These are phyloP conservation scores for Nitzschia sp. DNA, from an alignment of 108 stramenopile species.

Conservation along the genomic window DNA sequence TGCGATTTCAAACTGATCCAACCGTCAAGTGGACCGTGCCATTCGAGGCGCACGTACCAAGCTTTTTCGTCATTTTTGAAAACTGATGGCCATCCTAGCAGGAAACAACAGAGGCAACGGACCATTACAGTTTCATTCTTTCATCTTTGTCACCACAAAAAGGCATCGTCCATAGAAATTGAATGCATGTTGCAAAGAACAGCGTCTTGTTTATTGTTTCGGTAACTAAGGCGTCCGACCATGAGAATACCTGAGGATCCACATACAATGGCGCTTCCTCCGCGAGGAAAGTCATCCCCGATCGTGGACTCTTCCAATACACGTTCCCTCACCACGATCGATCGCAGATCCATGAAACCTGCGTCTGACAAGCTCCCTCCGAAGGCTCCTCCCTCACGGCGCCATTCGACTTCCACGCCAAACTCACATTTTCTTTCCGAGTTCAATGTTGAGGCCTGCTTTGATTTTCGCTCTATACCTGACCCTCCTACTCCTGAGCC, in stretches of 20 bases:
- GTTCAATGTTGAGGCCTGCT: slow-evolving; percentile 37
- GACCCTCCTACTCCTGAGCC: slow-evolving; percentile 40
- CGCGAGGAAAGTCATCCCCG: slow-evolving; percentile 3
- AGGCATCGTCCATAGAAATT: too few species aligned
- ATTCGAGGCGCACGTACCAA: too few species aligned
- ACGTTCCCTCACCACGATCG: not conserved
- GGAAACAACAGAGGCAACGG: too few species aligned
- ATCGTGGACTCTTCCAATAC: slow-evolving; percentile 20
- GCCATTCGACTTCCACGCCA: not conserved
- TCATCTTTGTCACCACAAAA: too few species aligned
- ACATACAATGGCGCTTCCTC: not conserved
- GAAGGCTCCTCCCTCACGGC: not conserved
- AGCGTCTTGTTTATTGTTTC: too few species aligned
- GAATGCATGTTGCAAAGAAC: too few species aligned
- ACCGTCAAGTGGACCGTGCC: too few species aligned
- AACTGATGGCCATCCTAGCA: too few species aligned
- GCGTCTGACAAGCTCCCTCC: not conserved
- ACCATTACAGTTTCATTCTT: too few species aligned
- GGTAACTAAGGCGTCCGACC: not conserved
- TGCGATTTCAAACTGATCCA: too few species aligned
- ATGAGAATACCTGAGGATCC: slow-evolving; percentile 2
- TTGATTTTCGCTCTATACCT: slow-evolving; percentile 37
- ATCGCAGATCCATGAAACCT: not conserved
- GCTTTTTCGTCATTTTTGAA: too few species aligned
- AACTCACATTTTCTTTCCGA: slow-evolving; percentile 37